Percentiles rank a stretch among this genome's conserved stretches.
These are phyloP conservation scores for Suillus clintonianus DNA, from an alignment of 768 basidiomycete genomes.

Conservation along the genomic window DNA sequence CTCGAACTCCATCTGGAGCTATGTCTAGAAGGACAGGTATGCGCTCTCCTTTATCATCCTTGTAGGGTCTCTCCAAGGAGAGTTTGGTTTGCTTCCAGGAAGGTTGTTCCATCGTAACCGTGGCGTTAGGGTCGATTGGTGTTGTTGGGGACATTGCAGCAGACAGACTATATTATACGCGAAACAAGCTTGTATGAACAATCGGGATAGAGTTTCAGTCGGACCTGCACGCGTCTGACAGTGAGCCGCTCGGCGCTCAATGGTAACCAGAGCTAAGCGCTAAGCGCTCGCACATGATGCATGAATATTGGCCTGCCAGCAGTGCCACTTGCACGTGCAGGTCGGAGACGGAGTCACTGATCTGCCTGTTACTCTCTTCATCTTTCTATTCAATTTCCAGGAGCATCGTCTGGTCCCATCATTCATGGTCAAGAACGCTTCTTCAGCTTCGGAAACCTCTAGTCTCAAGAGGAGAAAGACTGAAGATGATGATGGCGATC, in stretches of 20 bases:
- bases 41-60: constrained; percentile 67
- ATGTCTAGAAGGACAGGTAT: constrained; percentile 72
- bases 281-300: not conserved
- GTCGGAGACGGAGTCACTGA: constrained; percentile 13
- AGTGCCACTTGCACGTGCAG: constrained; percentile 24
- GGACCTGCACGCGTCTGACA: not conserved
- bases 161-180: not conserved
- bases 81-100: constrained; percentile 63
- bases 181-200: not conserved
- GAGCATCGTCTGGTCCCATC: constrained; percentile 6
- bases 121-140: not conserved
- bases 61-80: constrained; percentile 79
- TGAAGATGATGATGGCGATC: constrained; percentile 56
- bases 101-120: constrained; percentile 31
- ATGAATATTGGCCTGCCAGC: not conserved
- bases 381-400: constrained; percentile 35
- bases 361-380: constrained; percentile 9
- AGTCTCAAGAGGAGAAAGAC: constrained; percentile 61
- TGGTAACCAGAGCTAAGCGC: not conserved
- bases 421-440: constrained; percentile 30
- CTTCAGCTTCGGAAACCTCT: constrained; percentile 29
- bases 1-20: constrained; percentile 62
- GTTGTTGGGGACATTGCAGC: not conserved
- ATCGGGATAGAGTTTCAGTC: not conserved
- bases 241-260: not conserved